Conservation (phyloP, 2,329 filamentous ascomycete genomes). For the Diplodia corticola region DNA sequence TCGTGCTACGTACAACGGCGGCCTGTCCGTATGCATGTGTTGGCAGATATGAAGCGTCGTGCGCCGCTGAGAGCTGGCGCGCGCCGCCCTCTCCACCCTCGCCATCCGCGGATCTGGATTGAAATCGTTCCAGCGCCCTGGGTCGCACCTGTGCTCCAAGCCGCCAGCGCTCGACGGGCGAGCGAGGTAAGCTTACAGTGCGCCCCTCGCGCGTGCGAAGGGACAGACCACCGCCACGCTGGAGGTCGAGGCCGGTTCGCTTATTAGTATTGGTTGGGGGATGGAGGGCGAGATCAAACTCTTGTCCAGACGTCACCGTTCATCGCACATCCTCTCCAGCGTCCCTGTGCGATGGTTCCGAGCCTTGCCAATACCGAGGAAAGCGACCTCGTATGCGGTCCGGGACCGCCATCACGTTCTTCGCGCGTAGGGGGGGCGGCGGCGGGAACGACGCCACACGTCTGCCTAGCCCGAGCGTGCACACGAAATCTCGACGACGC, state of each 20-base stretch:
- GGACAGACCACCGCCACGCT: background rate
- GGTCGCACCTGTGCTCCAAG: conserved; percentile 16
- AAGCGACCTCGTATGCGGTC: background rate
- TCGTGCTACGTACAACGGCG: conserved; percentile 16
- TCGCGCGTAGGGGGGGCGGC: background rate
- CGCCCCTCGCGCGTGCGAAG: background rate
- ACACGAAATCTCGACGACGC: conserved; percentile 1
- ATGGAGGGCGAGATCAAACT: background rate
- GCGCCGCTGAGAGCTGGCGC: background rate
- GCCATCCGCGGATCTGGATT: conserved; percentile 17
- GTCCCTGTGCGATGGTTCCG: background rate
- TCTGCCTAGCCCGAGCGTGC: background rate
- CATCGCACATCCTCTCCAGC: background rate
- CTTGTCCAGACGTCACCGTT: background rate
- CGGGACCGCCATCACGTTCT: background rate
- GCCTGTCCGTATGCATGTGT: conserved; percentile 16
- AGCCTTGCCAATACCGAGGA: background rate
- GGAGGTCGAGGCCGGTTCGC: background rate
- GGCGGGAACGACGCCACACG: background rate
- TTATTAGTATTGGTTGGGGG: background rate
- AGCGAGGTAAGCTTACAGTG: conserved; percentile 8
- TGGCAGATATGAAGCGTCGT: conserved; percentile 10
- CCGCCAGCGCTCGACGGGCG: conserved; percentile 4
- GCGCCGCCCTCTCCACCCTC: conserved; percentile 15
- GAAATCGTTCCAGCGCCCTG: conserved; percentile 3